A percentile compares a stretch with the other conserved stretches of the same genome.
Conservation (phyloP, 2,329 filamentous ascomycete genomes). For the Pseudopithomyces chartarum region DNA sequence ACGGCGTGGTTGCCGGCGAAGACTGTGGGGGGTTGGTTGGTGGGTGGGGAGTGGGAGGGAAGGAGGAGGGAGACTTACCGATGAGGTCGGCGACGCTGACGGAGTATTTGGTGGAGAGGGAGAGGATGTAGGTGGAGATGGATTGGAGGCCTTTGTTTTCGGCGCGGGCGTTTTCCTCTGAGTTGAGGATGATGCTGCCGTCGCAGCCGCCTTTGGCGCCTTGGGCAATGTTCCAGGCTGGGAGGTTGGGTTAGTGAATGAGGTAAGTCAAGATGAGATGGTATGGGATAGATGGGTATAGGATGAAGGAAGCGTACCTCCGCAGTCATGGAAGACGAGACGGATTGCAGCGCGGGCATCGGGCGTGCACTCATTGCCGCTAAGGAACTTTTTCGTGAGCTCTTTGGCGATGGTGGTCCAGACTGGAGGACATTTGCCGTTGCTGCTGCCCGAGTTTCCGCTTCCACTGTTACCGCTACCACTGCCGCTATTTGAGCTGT, state of each 20-base stretch:
- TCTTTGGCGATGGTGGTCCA: slow-evolving; percentile 37
- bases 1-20: slow-evolving; percentile 45
- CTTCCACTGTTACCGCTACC: slow-evolving; percentile 3
- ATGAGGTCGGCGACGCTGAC: slow-evolving; percentile 57
- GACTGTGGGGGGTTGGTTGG: slow-evolving; percentile 18
- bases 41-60: not conserved
- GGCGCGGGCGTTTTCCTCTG: slow-evolving; percentile 29
- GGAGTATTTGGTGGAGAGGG: slow-evolving; percentile 46
- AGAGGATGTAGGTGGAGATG: slow-evolving; percentile 44
- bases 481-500: not conserved
- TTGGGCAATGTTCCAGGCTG: slow-evolving; percentile 21
- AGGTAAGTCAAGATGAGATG: too few species aligned
- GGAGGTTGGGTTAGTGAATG: too few species aligned
- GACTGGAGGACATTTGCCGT: slow-evolving; percentile 29
- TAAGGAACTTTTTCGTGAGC: slow-evolving; percentile 30
- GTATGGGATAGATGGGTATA: not conserved
- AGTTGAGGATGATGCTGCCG: slow-evolving; percentile 39
- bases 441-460: slow-evolving; percentile 3
- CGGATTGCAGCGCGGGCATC: slow-evolving; percentile 40
- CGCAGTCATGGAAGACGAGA: slow-evolving; percentile 42
- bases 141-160: slow-evolving; percentile 50
- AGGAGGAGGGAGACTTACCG: not conserved
- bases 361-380: slow-evolving; percentile 35
- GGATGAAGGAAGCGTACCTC: slow-evolving; percentile 16
- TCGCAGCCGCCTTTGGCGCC: slow-evolving; percentile 40